Conservation (phyloP, 2,329 filamentous ascomycete species). For the Tolypocladium pustulatum region DNA sequence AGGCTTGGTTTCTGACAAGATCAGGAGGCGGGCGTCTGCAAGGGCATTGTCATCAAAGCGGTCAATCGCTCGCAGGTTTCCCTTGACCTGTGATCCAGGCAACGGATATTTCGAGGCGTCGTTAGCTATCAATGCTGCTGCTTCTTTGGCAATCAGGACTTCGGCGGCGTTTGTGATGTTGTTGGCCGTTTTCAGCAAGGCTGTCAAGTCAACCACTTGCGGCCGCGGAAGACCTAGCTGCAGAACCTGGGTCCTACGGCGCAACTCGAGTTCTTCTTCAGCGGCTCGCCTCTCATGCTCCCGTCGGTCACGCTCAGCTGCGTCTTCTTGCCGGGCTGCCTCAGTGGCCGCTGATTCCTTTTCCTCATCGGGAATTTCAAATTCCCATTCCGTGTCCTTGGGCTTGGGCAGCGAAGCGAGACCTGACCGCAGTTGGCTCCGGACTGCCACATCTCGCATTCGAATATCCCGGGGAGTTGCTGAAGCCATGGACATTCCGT, state of each 20-base stretch:
- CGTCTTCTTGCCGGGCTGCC: constrained; percentile 44
- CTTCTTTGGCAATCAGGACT: constrained; percentile 63
- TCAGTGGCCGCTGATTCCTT: constrained; percentile 41
- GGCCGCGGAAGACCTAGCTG: constrained; percentile 76
- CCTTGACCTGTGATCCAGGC: constrained; percentile 55
- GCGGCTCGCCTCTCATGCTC: constrained; percentile 65
- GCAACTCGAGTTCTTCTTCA: constrained; percentile 66
- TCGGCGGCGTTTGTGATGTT: constrained; percentile 53
- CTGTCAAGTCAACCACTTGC: constrained; percentile 57
- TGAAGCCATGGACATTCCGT: constrained; percentile 55
- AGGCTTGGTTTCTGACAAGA: constrained; percentile 58
- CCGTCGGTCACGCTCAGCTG: constrained; percentile 67
- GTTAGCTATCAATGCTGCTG: constrained; percentile 67
- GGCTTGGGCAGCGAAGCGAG: constrained; percentile 83
- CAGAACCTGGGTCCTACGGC: constrained; percentile 81
- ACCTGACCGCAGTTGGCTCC: constrained; percentile 57
- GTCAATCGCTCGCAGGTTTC: constrained; percentile 48
- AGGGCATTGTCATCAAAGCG: constrained; percentile 61
- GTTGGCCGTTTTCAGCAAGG: constrained; percentile 53
- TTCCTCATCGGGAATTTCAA: constrained; percentile 80
- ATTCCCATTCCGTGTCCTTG: constrained; percentile 88
- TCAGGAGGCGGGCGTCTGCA: constrained; percentile 63
- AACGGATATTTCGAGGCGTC: constrained; percentile 69
- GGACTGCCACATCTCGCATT: constrained; percentile 57
- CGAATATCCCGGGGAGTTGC: constrained; percentile 70